Conservation (phyloP, 495 filamentous ascomycete genomes). For the Talaromyces liani region DNA sequence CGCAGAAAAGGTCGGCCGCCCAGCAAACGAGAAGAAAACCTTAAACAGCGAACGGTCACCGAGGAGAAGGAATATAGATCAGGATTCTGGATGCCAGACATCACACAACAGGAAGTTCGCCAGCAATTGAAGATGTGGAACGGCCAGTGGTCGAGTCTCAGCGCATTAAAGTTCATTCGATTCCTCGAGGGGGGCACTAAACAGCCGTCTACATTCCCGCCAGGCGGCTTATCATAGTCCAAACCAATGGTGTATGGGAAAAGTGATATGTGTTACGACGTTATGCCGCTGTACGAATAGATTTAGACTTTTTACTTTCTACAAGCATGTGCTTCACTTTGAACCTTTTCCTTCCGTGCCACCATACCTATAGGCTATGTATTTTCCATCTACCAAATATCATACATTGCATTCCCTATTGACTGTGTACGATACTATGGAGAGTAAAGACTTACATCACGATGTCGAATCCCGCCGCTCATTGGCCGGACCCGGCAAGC, state of each 20-base stretch:
- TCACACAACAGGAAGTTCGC: conserved; percentile 47
- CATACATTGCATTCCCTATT: too few species aligned
- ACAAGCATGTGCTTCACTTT: not conserved
- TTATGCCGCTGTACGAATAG: conserved; percentile 12
- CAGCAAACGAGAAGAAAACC: conserved; percentile 64
- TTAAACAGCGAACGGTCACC: conserved; percentile 59
- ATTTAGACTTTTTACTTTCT: conserved; percentile 8
- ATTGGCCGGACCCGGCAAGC: not conserved
- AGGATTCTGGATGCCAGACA: conserved; percentile 71
- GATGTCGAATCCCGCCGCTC: not conserved
- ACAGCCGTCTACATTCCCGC: conserved; percentile 58
- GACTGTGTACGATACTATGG: too few species aligned
- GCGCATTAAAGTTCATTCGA: conserved; percentile 53
- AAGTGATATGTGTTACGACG: conserved; percentile 16
- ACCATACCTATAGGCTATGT: too few species aligned
- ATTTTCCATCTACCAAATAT: too few species aligned
- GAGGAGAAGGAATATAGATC: conserved; percentile 77
- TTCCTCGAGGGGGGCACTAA: conserved; percentile 49
- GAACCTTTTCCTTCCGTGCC: not conserved
- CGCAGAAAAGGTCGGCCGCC: conserved; percentile 77
- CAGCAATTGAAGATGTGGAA: conserved; percentile 51
- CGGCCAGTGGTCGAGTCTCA: conserved; percentile 53
- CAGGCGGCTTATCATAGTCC: conserved; percentile 50
- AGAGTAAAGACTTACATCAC: not conserved
- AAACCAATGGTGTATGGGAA: conserved; percentile 5